phyloP scores from a whole-genome alignment of 2,329 filamentous ascomycete species.

The Colletotrichum sp. region DNA sequence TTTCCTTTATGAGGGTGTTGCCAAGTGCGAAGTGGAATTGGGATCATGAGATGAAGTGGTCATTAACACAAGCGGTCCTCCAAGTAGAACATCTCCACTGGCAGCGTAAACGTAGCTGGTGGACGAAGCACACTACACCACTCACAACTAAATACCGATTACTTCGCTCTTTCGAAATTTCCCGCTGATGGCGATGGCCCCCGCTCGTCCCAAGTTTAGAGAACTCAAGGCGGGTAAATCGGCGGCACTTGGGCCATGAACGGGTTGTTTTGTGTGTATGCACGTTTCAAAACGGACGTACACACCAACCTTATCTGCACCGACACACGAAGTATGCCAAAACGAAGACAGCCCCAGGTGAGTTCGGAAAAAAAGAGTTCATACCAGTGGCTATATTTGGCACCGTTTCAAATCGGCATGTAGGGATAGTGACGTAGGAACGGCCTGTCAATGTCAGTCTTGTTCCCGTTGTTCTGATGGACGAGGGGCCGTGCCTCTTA shows the following conservation, averaged over 20 bases:
- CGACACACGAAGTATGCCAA: not conserved
- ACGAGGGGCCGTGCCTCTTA: not conserved
- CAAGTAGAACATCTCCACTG: fast-evolving
- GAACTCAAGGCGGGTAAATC: not conserved
- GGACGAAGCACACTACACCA: fast-evolving
- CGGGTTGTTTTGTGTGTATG: constrained; percentile 13
- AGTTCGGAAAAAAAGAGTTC: not conserved
- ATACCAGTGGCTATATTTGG: not conserved
- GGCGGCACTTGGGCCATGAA: not conserved
- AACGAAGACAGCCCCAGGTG: not conserved
- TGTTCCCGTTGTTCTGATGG: not conserved
- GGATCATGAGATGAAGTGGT: not conserved
- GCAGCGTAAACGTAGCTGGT: fast-evolving
- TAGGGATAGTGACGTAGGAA: not conserved
- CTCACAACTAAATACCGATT: fast-evolving
- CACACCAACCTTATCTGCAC: not conserved
- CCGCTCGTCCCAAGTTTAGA: not conserved
- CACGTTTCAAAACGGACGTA: not conserved
- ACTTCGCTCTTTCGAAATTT: not conserved
- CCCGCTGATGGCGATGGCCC: not conserved
- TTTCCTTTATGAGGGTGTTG: not conserved
- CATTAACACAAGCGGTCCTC: fast-evolving
- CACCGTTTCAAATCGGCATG: not conserved
- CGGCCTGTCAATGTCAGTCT: not conserved
- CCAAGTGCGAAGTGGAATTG: not conserved